Evolutionary conservation across 495 filamentous ascomycete species (phyloP).

Genomic region (Chaetomidium leptoderma): DNA sequence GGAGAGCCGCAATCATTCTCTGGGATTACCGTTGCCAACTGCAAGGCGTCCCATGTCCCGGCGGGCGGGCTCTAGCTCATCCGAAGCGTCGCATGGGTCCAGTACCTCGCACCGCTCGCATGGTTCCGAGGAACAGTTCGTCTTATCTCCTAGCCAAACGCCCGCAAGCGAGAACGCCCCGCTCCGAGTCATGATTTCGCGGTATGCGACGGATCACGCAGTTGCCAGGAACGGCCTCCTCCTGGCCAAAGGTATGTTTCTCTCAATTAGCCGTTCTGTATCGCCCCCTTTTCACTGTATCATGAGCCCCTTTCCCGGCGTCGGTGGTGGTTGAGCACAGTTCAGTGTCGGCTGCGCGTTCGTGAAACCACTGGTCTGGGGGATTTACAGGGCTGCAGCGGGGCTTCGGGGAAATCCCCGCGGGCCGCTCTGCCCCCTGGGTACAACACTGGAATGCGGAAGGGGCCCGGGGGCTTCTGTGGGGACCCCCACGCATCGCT

Average conservation of each 20-base stretch:
- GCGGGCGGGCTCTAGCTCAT: slow-evolving; percentile 36
- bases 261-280: not conserved
- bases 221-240: not conserved
- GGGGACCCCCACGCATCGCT: not conserved
- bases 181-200: not conserved
- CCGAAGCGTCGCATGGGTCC: slow-evolving; percentile 26
- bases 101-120: slow-evolving; percentile 23
- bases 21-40: not conserved
- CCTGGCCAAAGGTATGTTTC: slow-evolving; percentile 2
- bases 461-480: not conserved
- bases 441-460: no score
- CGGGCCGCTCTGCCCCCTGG: not conserved
- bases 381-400: not conserved
- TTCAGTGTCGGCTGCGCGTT: not conserved
- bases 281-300: not conserved
- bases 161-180: slow-evolving; percentile 21
- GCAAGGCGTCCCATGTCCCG: slow-evolving; percentile 28
- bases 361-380: not conserved
- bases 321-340: no score
- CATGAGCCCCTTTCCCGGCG: no score
- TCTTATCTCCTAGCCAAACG: slow-evolving; percentile 22
- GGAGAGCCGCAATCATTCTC: not conserved
- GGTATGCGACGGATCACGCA: not conserved
- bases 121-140: slow-evolving; percentile 25
- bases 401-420: not conserved